Evolutionary conservation across 2,329 filamentous ascomycete genomes (phyloP).

Genomic region (Talaromyces atroroseus): DNA sequence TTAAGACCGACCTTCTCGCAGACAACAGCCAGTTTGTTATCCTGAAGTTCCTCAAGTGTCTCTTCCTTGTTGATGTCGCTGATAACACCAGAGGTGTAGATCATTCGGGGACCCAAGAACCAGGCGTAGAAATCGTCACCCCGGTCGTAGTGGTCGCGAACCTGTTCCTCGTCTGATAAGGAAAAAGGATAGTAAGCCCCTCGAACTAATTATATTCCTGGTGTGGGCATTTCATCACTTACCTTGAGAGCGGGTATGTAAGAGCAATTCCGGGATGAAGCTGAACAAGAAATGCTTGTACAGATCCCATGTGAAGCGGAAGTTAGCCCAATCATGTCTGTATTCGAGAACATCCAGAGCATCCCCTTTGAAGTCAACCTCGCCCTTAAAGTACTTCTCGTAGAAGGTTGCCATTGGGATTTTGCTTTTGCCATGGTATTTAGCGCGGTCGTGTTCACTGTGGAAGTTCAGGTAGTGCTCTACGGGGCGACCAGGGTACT

Average conservation of each 20-base stretch:
- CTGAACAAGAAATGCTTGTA: conserved; percentile 84
- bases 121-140: conserved; percentile 98
- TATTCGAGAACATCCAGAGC: conserved; percentile 84
- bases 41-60: conserved; percentile 87
- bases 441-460: conserved; percentile 41
- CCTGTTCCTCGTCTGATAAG: conserved; percentile 81
- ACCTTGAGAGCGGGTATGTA: conserved; percentile 88
- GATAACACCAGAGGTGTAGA: conserved; percentile 95
- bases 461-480: conserved; percentile 68
- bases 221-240: conserved; percentile 21
- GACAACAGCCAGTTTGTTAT: conserved; percentile 92
- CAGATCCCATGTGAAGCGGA: conserved; percentile 78
- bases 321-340: conserved; percentile 94
- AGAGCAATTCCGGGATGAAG: conserved; percentile 83
- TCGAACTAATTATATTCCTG: neutral
- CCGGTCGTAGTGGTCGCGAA: conserved; percentile 94
- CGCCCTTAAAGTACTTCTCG: conserved; percentile 94
- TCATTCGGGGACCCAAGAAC: conserved; percentile 98
- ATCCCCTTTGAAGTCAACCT: conserved; percentile 94
- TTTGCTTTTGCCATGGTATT: conserved; percentile 47
- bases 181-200: neutral
- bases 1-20: conserved; percentile 91
- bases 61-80: conserved; percentile 83
- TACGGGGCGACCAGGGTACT: conserved; percentile 75
- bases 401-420: conserved; percentile 73